Evolutionary conservation across 176 grass and related monocot genomes (phyloP).

Genomic region (Carex cristatella): DNA sequence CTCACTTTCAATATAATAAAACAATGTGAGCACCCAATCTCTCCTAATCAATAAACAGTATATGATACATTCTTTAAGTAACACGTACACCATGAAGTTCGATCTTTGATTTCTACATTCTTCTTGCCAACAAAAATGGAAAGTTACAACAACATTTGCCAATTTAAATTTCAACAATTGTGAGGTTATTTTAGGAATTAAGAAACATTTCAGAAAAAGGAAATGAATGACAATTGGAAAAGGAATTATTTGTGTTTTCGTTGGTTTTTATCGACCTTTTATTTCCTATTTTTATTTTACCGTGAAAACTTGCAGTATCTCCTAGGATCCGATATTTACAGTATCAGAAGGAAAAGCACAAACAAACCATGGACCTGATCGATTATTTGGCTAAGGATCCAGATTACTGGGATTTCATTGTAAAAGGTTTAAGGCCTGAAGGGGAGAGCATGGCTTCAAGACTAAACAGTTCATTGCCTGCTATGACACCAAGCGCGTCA

Average conservation of each 20-base stretch:
- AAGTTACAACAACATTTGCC: background rate
- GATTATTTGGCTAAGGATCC: background rate
- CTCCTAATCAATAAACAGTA: background rate
- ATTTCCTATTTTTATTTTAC: background rate
- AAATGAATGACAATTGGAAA: background rate
- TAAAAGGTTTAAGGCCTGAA: background rate
- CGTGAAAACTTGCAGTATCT: conserved; percentile 4
- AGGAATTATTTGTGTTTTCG: background rate
- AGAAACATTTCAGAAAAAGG: background rate
- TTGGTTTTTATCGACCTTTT: background rate
- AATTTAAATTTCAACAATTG: background rate
- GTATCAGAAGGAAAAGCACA: background rate
- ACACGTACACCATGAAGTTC: background rate
- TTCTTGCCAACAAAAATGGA: background rate
- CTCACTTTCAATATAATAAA: conserved; percentile 24
- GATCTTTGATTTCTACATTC: background rate
- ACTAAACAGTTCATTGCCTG: background rate
- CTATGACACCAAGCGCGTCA: background rate
- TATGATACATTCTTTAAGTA: background rate
- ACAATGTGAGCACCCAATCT: conserved; percentile 16
- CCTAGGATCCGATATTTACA: background rate
- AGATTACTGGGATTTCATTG: background rate
- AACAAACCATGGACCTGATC: conserved; percentile 10
- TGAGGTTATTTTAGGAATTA: background rate
- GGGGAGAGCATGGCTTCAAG: background rate